Evolutionary conservation across 2,329 filamentous ascomycete genomes (phyloP).

Genomic region (Nothomitra cinnamomea): DNA sequence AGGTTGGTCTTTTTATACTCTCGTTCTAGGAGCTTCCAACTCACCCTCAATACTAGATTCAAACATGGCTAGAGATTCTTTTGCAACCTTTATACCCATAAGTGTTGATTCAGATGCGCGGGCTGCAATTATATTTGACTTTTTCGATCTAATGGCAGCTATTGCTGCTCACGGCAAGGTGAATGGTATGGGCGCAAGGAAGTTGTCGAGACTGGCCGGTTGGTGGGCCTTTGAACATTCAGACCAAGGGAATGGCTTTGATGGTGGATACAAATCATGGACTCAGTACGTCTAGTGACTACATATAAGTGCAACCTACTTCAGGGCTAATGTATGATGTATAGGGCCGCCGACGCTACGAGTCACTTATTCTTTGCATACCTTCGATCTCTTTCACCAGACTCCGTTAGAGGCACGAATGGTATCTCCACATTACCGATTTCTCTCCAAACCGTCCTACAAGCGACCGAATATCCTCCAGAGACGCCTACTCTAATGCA

Average conservation of each 20-base stretch:
- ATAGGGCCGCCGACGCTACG: slow-evolving; percentile 79
- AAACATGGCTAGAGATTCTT: slow-evolving; percentile 77
- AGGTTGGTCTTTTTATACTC: slow-evolving; percentile 36
- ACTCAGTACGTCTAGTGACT: slow-evolving; percentile 40
- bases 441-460: slow-evolving; percentile 75
- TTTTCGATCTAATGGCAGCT: slow-evolving; percentile 83
- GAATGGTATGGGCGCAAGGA: slow-evolving; percentile 84
- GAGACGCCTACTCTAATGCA: slow-evolving; percentile 60
- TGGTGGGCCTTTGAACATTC: slow-evolving; percentile 97
- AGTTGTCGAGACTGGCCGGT: slow-evolving; percentile 83
- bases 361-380: slow-evolving; percentile 98
- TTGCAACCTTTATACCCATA: slow-evolving; percentile 89
- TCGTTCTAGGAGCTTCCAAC: neutral
- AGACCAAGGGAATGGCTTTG: slow-evolving; percentile 79
- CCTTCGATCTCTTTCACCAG: slow-evolving; percentile 74
- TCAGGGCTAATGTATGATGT: slow-evolving; percentile 13
- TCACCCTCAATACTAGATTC: slow-evolving; percentile 45
- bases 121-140: slow-evolving; percentile 82
- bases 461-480: slow-evolving; percentile 89
- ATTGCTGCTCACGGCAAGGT: slow-evolving; percentile 84
- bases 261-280: slow-evolving; percentile 86
- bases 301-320: neutral
- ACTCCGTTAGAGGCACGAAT: slow-evolving; percentile 46
- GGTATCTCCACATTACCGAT: slow-evolving; percentile 77
- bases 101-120: slow-evolving; percentile 78